These are phyloP conservation scores for Ceratobasidium sp. DNA, from an alignment of 1,284 basidiomycete species.

Conservation along the genomic window DNA sequence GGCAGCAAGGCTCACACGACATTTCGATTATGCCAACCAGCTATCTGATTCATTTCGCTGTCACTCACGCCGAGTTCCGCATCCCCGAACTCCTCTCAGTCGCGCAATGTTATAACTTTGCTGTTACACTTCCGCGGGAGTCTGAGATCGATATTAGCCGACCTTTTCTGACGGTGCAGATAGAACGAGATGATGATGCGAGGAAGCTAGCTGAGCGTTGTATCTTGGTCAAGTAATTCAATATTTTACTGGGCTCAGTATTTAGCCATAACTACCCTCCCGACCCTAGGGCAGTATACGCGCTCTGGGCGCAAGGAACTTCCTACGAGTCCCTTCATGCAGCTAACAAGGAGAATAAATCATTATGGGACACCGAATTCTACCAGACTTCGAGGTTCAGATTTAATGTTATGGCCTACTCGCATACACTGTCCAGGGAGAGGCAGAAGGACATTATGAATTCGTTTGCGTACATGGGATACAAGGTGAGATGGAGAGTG, in stretches of 20 bases:
- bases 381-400: slow-evolving; percentile 76
- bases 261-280: neutral
- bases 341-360: slow-evolving; percentile 56
- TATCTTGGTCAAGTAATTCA: slow-evolving; percentile 78
- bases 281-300: slow-evolving; percentile 68
- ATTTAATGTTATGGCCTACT: slow-evolving; percentile 78
- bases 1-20: neutral
- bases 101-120: slow-evolving; percentile 69
- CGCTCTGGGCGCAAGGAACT: slow-evolving; percentile 73
- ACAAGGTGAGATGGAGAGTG: slow-evolving; percentile 7
- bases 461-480: slow-evolving; percentile 84
- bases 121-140: slow-evolving; percentile 55
- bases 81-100: slow-evolving; percentile 79
- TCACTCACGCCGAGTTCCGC: slow-evolving; percentile 79
- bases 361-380: slow-evolving; percentile 59
- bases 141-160: slow-evolving; percentile 58
- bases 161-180: slow-evolving; percentile 76
- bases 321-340: slow-evolving; percentile 75
- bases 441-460: slow-evolving; percentile 77
- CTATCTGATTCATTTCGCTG: slow-evolving; percentile 80
- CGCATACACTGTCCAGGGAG: slow-evolving; percentile 72
- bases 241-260: neutral
- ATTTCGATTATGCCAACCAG: slow-evolving; percentile 39
- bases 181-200: slow-evolving; percentile 77
- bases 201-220: slow-evolving; percentile 76